phyloP scores from a whole-genome alignment of 78 protist genomes.

The Trichosphaerium sp. region DNA sequence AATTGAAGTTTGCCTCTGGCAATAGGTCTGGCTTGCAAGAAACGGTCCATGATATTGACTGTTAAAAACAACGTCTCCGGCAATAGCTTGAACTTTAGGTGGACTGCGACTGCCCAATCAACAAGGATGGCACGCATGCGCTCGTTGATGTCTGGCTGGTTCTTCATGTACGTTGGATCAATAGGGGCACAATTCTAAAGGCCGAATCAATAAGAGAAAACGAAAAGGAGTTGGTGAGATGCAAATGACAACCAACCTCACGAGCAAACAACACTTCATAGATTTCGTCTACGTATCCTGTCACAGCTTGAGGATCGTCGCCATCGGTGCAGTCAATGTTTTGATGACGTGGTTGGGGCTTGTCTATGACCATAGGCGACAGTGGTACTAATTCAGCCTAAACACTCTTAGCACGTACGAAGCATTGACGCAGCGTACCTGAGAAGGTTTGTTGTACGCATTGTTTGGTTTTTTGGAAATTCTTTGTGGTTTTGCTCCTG shows the following conservation, averaged over 20 bases:
- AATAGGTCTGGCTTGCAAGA: constrained; percentile 23
- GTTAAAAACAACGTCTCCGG: constrained; percentile 84
- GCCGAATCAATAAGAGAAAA: not conserved
- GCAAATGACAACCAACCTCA: constrained; percentile 5
- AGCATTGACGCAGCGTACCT: no score
- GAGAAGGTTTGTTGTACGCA: no score
- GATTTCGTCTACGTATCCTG: constrained; percentile 53
- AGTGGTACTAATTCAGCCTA: no score
- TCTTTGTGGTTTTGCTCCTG: no score
- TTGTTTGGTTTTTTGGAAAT: no score
- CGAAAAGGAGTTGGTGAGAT: not conserved
- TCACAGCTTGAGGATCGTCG: constrained; percentile 45
- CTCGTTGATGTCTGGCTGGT: constrained; percentile 35
- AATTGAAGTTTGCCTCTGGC: constrained; percentile 64
- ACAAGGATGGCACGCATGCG: constrained; percentile 83
- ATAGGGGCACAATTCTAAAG: constrained; percentile 7
- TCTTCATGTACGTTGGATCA: constrained; percentile 10
- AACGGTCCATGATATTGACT: constrained; percentile 82
- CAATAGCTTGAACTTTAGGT: constrained; percentile 63
- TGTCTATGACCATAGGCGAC: no score
- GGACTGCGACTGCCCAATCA: constrained; percentile 94
- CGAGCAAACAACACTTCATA: constrained; percentile 23
- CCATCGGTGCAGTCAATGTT: constrained; percentile 45
- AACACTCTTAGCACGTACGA: no score
- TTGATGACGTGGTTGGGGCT: no score